These are phyloP conservation scores for Lindgomyces ingoldianus DNA, from an alignment of 495 filamentous ascomycete genomes.

Conservation along the genomic window DNA sequence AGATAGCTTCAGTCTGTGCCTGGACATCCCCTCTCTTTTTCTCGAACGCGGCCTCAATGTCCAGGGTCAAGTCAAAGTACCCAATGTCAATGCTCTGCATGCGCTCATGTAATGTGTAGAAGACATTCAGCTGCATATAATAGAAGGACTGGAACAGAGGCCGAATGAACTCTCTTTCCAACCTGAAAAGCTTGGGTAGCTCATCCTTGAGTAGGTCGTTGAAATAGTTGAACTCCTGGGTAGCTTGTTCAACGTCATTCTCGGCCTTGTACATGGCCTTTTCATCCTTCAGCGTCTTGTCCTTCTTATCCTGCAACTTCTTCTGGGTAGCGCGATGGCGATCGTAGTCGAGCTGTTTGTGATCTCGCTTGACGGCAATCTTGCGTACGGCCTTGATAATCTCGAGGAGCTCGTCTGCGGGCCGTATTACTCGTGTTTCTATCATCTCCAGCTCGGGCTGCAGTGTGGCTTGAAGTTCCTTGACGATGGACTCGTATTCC, in stretches of 20 bases:
- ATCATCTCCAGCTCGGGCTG: slow-evolving; percentile 97
- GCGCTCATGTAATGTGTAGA: slow-evolving; percentile 96
- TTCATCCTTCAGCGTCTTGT: slow-evolving; percentile 93
- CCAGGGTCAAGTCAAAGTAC: slow-evolving; percentile 90
- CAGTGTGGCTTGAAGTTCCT: slow-evolving; percentile 84
- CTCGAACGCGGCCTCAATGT: slow-evolving; percentile 87
- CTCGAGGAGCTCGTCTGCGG: slow-evolving; percentile 91
- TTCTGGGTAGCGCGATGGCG: slow-evolving; percentile 78
- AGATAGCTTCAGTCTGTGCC: slow-evolving; percentile 76
- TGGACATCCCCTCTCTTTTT: slow-evolving; percentile 83
- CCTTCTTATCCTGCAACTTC: slow-evolving; percentile 97
- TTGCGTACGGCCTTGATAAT: slow-evolving; percentile 96
- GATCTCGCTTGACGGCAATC: slow-evolving; percentile 82
- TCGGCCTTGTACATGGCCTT: slow-evolving; percentile 96
- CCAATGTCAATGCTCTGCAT: slow-evolving; percentile 97
- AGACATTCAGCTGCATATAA: slow-evolving; percentile 99
- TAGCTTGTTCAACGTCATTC: slow-evolving; percentile 85
- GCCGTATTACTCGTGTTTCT: slow-evolving; percentile 83
- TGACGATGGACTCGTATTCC: slow-evolving; percentile 90
- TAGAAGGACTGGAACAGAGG: slow-evolving; percentile 99
- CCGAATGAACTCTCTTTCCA: slow-evolving; percentile 96
- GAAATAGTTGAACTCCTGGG: slow-evolving; percentile 94
- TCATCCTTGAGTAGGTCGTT: slow-evolving; percentile 96
- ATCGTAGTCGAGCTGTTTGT: slow-evolving; percentile 97
- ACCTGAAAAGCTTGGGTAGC: slow-evolving; percentile 83